Percentiles rank a stretch among this genome's conserved stretches.
phyloP scores from a whole-genome alignment of 306 rosid genomes.

The Geum urbanum region DNA sequence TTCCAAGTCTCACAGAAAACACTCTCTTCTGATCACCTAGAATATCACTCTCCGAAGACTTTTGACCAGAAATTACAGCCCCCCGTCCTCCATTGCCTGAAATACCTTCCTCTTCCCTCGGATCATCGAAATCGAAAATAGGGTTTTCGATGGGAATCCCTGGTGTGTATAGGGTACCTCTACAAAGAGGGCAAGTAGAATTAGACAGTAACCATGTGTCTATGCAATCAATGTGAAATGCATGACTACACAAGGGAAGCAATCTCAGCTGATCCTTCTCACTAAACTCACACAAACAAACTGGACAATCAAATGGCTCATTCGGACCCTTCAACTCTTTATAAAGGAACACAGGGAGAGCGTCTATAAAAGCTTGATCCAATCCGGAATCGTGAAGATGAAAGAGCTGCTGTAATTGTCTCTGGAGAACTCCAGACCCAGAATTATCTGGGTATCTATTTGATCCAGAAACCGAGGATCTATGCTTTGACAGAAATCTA shows the following conservation, averaged over 20 bases:
- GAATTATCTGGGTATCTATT: conserved; percentile 61
- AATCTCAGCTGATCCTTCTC: conserved; percentile 73
- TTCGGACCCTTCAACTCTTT: conserved; percentile 66
- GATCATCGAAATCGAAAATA: conserved; percentile 45
- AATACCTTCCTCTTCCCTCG: conserved; percentile 47
- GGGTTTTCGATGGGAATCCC: conserved; percentile 64
- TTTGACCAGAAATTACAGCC: conserved; percentile 28
- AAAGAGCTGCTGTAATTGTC: conserved; percentile 89
- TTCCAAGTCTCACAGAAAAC: conserved; percentile 80
- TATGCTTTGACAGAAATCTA: conserved; percentile 55
- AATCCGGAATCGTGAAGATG: conserved; percentile 91
- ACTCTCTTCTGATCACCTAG: conserved; percentile 53
- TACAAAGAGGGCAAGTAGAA: conserved; percentile 91
- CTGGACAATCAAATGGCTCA: conserved; percentile 90
- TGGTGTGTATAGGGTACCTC: conserved; percentile 61
- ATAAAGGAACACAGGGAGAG: conserved; percentile 77
- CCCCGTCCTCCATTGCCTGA: conserved; percentile 39
- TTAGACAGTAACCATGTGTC: conserved; percentile 88
- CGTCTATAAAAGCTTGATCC: conserved; percentile 86
- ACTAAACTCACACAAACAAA: conserved; percentile 81
- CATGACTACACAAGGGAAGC: conserved; percentile 84
- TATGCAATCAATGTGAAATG: conserved; percentile 79
- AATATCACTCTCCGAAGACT: conserved; percentile 53
- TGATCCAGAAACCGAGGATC: conserved; percentile 55
- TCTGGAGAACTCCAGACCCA: conserved; percentile 58